These are phyloP conservation scores for Annulohypoxylon stygium DNA, from an alignment of 495 filamentous ascomycete genomes.

Conservation along the genomic window DNA sequence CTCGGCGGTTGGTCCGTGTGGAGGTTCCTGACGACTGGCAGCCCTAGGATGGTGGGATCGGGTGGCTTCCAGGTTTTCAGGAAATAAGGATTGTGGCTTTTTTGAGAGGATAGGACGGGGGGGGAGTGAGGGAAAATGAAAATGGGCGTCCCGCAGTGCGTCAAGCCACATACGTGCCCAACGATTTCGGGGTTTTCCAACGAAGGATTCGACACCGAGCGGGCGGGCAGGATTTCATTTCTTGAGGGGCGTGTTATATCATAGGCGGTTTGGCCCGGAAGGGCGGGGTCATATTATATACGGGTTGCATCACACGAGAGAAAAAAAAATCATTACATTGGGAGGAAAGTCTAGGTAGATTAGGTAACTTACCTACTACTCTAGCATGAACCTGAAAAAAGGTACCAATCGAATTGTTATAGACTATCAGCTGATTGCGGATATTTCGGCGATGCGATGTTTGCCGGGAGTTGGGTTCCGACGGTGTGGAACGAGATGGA, in stretches of 20 bases:
- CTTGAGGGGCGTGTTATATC: not conserved
- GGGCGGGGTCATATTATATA: not conserved
- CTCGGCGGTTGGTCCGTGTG: conserved; percentile 18
- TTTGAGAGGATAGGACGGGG: too few species aligned
- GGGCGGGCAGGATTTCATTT: not conserved
- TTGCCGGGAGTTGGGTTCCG: conserved; percentile 4
- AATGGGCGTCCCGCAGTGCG: not conserved
- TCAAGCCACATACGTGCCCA: not conserved
- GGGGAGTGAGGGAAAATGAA: not conserved
- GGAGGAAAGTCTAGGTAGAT: not conserved
- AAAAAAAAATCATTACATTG: not conserved
- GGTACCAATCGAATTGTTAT: conserved; percentile 15
- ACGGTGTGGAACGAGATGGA: conserved; percentile 11
- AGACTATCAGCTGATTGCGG: not conserved
- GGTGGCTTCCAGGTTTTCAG: conserved; percentile 3
- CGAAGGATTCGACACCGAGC: not conserved
- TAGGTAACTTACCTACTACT: not conserved
- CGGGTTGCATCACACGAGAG: conserved; percentile 2
- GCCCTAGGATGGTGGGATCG: not conserved
- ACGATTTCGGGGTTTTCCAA: not conserved
- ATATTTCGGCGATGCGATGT: conserved; percentile 3
- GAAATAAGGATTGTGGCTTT: not conserved
- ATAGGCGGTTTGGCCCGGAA: not conserved
- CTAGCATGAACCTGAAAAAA: conserved; percentile 7
- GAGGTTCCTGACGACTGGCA: conserved; percentile 1